Percentiles rank a stretch among this genome's conserved stretches.
Conservation (phyloP, 805 yeast genomes). For the Dipodascus geniculatus region DNA sequence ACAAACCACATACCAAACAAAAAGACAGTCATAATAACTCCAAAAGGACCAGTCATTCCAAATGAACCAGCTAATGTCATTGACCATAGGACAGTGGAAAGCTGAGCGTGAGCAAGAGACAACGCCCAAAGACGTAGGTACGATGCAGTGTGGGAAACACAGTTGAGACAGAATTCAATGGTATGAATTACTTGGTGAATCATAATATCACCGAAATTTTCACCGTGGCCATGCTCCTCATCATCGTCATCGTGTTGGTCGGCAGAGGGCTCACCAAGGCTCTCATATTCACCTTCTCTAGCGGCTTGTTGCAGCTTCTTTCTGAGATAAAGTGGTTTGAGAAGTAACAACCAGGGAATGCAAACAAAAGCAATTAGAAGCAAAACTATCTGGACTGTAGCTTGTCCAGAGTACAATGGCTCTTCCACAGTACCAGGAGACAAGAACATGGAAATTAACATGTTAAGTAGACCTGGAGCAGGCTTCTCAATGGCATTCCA, state of each 20-base stretch:
- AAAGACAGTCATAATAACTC: slow-evolving; percentile 63
- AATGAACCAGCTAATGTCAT: slow-evolving; percentile 87
- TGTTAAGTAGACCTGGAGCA: slow-evolving; percentile 89
- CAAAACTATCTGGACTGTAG: slow-evolving; percentile 57
- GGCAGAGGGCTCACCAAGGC: slow-evolving; percentile 8
- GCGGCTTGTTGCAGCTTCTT: slow-evolving; percentile 28
- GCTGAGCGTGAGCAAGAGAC: slow-evolving; percentile 92
- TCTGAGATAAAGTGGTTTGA: slow-evolving; percentile 68
- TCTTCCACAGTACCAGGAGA: slow-evolving; percentile 85
- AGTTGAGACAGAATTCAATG: slow-evolving; percentile 91
- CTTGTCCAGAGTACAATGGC: slow-evolving; percentile 70
- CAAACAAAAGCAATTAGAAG: slow-evolving; percentile 71
- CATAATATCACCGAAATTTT: slow-evolving; percentile 84
- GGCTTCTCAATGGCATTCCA: slow-evolving; percentile 69
- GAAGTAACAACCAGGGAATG: slow-evolving; percentile 83
- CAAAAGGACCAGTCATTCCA: slow-evolving; percentile 48
- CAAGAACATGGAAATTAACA: slow-evolving; percentile 91
- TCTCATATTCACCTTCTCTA: slow-evolving; percentile 14
- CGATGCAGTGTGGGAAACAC: slow-evolving; percentile 98
- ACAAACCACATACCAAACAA: slow-evolving; percentile 93
- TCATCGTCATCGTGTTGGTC: slow-evolving; percentile 8
- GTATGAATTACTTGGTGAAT: slow-evolving; percentile 97
- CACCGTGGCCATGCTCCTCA: slow-evolving; percentile 44
- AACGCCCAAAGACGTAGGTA: slow-evolving; percentile 94
- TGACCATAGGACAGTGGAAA: slow-evolving; percentile 88